Conservation (phyloP, 208 protist genomes). For the Porcisia deanei region DNA sequence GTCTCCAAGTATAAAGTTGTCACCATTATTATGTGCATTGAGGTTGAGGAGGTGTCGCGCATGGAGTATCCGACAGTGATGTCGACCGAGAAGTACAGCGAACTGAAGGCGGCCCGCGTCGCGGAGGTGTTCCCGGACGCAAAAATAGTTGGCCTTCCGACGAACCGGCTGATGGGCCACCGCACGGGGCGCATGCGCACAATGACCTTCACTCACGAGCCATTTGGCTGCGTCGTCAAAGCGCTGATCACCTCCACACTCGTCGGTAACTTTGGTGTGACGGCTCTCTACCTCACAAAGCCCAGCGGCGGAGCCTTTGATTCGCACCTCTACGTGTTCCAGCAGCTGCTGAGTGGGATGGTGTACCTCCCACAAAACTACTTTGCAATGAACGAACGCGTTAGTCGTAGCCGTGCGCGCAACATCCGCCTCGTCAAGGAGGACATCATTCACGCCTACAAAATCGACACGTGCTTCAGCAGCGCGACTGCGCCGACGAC, state of each 20-base stretch:
- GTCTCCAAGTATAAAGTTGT: constrained; percentile 82
- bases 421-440: constrained; percentile 77
- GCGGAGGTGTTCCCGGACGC: constrained; percentile 77
- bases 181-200: constrained; percentile 72
- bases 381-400: constrained; percentile 26
- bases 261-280: constrained; percentile 75
- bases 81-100: constrained; percentile 87
- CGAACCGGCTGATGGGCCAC: constrained; percentile 60
- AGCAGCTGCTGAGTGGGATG: constrained; percentile 73
- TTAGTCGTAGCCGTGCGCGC: constrained; percentile 60
- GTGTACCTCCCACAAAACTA: constrained; percentile 46
- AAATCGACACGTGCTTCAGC: constrained; percentile 1
- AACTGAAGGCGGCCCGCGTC: constrained; percentile 79
- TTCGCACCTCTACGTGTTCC: constrained; percentile 80
- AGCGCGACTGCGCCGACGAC: background rate
- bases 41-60: constrained; percentile 85
- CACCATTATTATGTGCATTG: constrained; percentile 72
- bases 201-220: constrained; percentile 86
- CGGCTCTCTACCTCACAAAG: constrained; percentile 81
- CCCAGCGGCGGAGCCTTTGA: constrained; percentile 80
- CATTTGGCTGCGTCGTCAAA: constrained; percentile 68
- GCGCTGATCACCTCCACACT: constrained; percentile 77
- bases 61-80: constrained; percentile 89
- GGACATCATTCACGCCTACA: constrained; percentile 68
- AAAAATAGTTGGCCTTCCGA: constrained; percentile 67